Base-by-base conservation (phyloP, 768 basidiomycete species). In the Suillus luteus region DNA sequence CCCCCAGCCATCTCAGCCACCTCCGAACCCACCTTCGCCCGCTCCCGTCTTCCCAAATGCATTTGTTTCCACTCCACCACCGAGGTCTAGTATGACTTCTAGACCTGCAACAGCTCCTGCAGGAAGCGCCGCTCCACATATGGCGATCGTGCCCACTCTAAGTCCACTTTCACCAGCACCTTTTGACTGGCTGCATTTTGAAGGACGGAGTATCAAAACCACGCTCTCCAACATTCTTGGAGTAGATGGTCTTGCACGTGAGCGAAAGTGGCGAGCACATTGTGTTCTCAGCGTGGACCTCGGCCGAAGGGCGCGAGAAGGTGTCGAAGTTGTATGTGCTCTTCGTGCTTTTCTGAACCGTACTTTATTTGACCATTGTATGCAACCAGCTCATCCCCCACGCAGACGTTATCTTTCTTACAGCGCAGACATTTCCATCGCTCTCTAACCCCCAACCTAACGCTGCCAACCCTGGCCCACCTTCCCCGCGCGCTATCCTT, bases 101-200 rank as follows among this genome's bases (percentile, higher is more conserved):
- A 77, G 78, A 40, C 73, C 76, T 69, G 43, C 70, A 72, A 62
- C 74, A 69, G 54, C 76, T 33, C 37, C 71, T 70, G 24, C 69
- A 9, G 24, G 63, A 0, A 49, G 61, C 1, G 31, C 57, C 3
- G 8, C 65, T 12, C 69, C 65, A 14, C 65, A 61, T 27, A 14
- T 65, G 1, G n/a, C 65, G 24, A 52, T 63, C 35, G 33, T 76
- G 3, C 72, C 78, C 55, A 74, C 79, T 55, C 72, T 69, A 40
- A 86, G 81, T 62, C 79, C 81, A 9, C 81, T 83, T 65, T 88
- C 85, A 57, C 88, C 88, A 0, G 90, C 92, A 0, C 93, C 92
- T 0, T 90, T 94, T 60, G 90, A 94, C 67, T 93, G 92, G 91
- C 76, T 95, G 7, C 92, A 94, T 70, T 91, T 95, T 64, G 92